Evolutionary conservation across 208 protist species (phyloP), one percentile per base, ranked within the genome.

Genomic region (Trypanosoma platydactyli): DNA sequence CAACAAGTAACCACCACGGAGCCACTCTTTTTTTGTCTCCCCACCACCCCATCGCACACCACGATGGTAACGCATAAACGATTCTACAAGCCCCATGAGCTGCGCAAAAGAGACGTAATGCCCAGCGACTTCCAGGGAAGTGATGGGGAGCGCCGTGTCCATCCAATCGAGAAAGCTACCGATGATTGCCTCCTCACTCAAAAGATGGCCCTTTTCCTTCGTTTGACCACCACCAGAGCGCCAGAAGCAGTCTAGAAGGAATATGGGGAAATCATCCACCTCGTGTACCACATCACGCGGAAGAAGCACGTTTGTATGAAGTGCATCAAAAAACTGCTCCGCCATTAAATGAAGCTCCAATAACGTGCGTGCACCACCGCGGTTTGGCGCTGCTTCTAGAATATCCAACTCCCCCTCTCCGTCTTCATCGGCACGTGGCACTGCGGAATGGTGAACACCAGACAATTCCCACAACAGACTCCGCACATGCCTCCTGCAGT

Each of bases 31-130:
- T 1, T 64, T 70, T n/a, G 71, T 73, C 5, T 33, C 52, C 6
- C 56, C 52, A 13, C 42, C 84, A 50, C 88, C 88, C 85, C 88
- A 94, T n/a, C 51, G 64, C 30, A 94, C 88, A 22, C 88, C 88
- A n/a, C 70, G 54, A 67, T 89, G 88, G 58, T 94, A 94, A 6
- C 88, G 84, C 27, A 76, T 58, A 71, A 81, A 91, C 20, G 88
- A 89, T 27, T 76, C 50, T 38, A 91, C 57, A 1, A 90, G 59
- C 27, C 65, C 42, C n/a, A 88, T 61, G 15, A 94, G 65, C 46
- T 80, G 55, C 30, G 72, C 51, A 29, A 79, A 91, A 7, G 84
- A 76, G 7, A 94, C 52, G n/a, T 68, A 62, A 7, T 68, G 62
- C 11, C 50, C 64, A 1, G 6, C 24, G 25, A 9, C 20, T 11